A percentile compares a stretch with the other conserved stretches of the same genome.
phyloP scores from a whole-genome alignment of 108 stramenopile species.

The Mayamaea pseudoterrestris region DNA sequence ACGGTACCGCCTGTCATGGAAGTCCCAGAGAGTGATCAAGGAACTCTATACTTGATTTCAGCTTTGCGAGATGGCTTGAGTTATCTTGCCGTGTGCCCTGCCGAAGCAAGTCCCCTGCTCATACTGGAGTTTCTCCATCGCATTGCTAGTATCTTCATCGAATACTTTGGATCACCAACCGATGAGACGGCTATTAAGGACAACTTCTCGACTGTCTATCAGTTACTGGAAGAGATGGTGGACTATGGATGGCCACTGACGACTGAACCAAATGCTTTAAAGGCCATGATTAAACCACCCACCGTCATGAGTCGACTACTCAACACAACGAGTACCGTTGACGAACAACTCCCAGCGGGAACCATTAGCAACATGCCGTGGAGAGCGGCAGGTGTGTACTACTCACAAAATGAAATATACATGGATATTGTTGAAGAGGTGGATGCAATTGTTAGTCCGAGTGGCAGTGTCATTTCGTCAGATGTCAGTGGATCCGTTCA shows the following conservation, averaged over 20 bases:
- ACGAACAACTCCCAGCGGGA: slow-evolving; percentile 75
- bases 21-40: slow-evolving; percentile 44
- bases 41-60: slow-evolving; percentile 47
- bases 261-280: slow-evolving; percentile 97
- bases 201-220: slow-evolving; percentile 94
- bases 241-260: slow-evolving; percentile 96
- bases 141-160: slow-evolving; percentile 85
- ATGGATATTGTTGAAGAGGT: slow-evolving; percentile 96
- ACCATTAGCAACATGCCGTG: slow-evolving; percentile 97
- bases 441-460: slow-evolving; percentile 83
- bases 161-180: slow-evolving; percentile 90
- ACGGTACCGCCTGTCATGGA: slow-evolving; percentile 74
- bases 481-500: slow-evolving; percentile 90
- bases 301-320: slow-evolving; percentile 76
- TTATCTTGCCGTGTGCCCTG: slow-evolving; percentile 79
- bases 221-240: slow-evolving; percentile 96
- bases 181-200: slow-evolving; percentile 93
- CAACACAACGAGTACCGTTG: slow-evolving; percentile 29
- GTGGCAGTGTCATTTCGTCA: slow-evolving; percentile 75
- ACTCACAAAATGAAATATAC: slow-evolving; percentile 95
- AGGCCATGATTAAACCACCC: slow-evolving; percentile 91
- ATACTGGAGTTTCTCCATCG: slow-evolving; percentile 95
- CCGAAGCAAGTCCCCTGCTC: slow-evolving; percentile 83
- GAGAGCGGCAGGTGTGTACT: slow-evolving; percentile 86
- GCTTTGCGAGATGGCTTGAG: slow-evolving; percentile 82